Evolutionary conservation across 2,329 filamentous ascomycete genomes (phyloP).

Genomic region (Tympanopsis confertula): DNA sequence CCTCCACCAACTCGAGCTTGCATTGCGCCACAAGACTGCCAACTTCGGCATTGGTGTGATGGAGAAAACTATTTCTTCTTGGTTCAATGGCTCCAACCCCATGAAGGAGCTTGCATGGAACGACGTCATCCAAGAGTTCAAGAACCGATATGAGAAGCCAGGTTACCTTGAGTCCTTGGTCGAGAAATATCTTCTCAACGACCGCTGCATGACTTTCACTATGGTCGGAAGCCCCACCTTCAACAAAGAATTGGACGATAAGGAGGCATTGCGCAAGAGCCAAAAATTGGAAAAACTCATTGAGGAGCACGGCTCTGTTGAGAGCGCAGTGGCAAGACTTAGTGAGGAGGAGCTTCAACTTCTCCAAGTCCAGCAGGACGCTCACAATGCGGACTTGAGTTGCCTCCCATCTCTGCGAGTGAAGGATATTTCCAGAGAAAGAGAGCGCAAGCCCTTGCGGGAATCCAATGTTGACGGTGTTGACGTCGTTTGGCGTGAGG

Average conservation of each 20-base stretch:
- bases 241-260: slow-evolving; percentile 43
- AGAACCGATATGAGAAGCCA: slow-evolving; percentile 42
- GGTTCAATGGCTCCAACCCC: slow-evolving; percentile 65
- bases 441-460: slow-evolving; percentile 29
- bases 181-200: slow-evolving; percentile 58
- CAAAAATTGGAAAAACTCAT: slow-evolving; percentile 46
- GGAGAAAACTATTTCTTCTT: slow-evolving; percentile 53
- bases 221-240: slow-evolving; percentile 58
- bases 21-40: slow-evolving; percentile 61
- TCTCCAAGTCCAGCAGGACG: slow-evolving; percentile 52
- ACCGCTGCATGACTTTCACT: slow-evolving; percentile 57
- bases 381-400: slow-evolving; percentile 51
- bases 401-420: slow-evolving; percentile 58
- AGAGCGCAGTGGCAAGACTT: slow-evolving; percentile 45
- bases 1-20: slow-evolving; percentile 59
- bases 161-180: slow-evolving; percentile 54
- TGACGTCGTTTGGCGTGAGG: slow-evolving; percentile 58
- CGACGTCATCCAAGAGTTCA: slow-evolving; percentile 53
- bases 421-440: slow-evolving; percentile 54
- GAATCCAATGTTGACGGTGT: slow-evolving; percentile 43
- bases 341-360: slow-evolving; percentile 53
- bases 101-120: slow-evolving; percentile 62
- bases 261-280: slow-evolving; percentile 46
- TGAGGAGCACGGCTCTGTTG: slow-evolving; percentile 40
- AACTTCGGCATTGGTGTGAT: slow-evolving; percentile 62